phyloP scores from a whole-genome alignment of 164 flowering plant genomes.

The Vitis rupestris region DNA sequence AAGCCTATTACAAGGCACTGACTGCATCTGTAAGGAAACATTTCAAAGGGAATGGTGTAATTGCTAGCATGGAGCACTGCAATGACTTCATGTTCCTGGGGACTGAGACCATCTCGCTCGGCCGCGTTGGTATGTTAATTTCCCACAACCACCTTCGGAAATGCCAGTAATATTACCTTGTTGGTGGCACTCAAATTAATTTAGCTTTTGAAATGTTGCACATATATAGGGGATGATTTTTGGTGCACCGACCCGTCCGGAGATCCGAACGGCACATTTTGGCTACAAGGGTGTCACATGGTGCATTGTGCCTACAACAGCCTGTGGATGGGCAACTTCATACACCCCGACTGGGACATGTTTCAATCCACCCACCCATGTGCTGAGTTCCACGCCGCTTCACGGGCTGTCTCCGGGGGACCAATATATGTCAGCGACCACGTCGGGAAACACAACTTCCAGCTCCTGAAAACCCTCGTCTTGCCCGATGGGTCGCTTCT shows the following conservation, averaged over 20 bases:
- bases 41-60: conserved; percentile 70
- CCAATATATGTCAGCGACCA: conserved; percentile 55
- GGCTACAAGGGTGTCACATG: conserved; percentile 85
- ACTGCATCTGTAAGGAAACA: conserved; percentile 58
- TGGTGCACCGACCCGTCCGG: conserved; percentile 71
- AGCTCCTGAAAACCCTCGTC: conserved; percentile 28
- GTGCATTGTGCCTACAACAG: conserved; percentile 82
- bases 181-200: no score
- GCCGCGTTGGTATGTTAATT: conserved; percentile 58
- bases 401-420: conserved; percentile 76
- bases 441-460: conserved; percentile 32
- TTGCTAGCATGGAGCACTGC: conserved; percentile 86
- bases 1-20: conserved; percentile 64
- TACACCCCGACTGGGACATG: conserved; percentile 89
- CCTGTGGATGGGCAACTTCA: conserved; percentile 75
- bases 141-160: no score
- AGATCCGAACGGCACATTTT: conserved; percentile 63
- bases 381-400: conserved; percentile 76
- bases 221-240: conserved; percentile 57
- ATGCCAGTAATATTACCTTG: no score
- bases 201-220: no score
- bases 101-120: conserved; percentile 59
- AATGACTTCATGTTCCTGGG: conserved; percentile 83
- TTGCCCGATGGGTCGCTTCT: conserved; percentile 43
- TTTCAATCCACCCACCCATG: conserved; percentile 78